Evolutionary conservation across 2,329 filamentous ascomycete species (phyloP).

Genomic region (Aspergillus fumigatiaffinis): DNA sequence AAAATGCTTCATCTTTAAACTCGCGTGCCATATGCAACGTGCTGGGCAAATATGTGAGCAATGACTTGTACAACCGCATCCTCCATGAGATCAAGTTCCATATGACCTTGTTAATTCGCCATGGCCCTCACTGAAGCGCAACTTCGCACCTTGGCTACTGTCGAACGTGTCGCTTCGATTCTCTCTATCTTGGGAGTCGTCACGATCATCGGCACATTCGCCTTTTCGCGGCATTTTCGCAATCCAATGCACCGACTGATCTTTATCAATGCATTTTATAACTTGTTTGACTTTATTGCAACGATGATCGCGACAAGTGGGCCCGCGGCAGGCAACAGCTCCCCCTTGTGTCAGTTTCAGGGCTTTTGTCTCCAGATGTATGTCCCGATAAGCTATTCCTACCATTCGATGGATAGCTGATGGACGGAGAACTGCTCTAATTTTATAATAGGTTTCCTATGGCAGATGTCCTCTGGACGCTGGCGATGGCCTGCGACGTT

Average conservation of each 20-base stretch:
- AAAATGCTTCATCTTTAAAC: too few species aligned
- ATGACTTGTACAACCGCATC: too few species aligned
- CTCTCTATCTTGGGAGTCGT: constrained; percentile 33
- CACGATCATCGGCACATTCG: constrained; percentile 33
- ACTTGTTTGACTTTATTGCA: constrained; percentile 34
- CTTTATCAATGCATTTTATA: constrained; percentile 38
- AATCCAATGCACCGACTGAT: constrained; percentile 40
- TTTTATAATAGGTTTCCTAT: constrained; percentile 30
- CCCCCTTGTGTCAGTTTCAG: constrained; percentile 36
- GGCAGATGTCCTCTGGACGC: constrained; percentile 37
- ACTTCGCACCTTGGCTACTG: constrained; percentile 21
- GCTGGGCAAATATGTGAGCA: too few species aligned
- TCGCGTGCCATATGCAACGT: too few species aligned
- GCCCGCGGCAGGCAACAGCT: constrained; percentile 29
- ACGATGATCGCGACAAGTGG: constrained; percentile 40
- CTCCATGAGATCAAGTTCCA: neutral
- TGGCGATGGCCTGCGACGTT: constrained; percentile 36
- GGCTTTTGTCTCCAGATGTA: constrained; percentile 39
- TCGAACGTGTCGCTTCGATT: constrained; percentile 28
- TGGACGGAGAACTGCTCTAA: neutral
- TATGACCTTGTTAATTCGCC: neutral
- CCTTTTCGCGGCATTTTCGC: constrained; percentile 30
- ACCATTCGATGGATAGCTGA: neutral
- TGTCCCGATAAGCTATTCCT: neutral
- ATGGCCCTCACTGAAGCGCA: constrained; percentile 26